Percentiles rank a stretch among this genome's conserved stretches.
Evolutionary conservation across 2,329 filamentous ascomycete genomes (phyloP).

Genomic region (Aspergillus texensis): DNA sequence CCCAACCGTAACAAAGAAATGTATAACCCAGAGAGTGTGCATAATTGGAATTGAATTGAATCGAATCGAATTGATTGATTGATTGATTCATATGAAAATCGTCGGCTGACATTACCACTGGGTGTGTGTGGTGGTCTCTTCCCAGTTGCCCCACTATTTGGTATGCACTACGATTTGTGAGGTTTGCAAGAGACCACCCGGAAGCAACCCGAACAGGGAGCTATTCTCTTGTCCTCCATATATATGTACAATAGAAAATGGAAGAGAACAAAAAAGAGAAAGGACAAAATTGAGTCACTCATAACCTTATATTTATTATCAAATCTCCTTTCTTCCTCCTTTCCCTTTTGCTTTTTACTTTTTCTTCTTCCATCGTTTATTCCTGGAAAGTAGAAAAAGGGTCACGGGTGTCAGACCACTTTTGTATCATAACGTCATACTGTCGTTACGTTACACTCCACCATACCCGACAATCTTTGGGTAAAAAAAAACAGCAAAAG

Average conservation of each 20-base stretch:
- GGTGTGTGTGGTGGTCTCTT: neutral
- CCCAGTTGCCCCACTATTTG: neutral
- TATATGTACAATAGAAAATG: neutral
- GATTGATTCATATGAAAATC: neutral
- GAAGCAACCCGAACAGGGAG: slow-evolving; percentile 2
- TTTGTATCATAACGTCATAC: slow-evolving; percentile 22
- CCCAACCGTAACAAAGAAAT: neutral
- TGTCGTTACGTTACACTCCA: slow-evolving; percentile 19
- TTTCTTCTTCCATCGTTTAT: slow-evolving; percentile 5
- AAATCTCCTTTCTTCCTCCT: neutral
- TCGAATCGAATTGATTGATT: neutral
- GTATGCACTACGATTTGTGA: neutral
- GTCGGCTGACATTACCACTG: neutral
- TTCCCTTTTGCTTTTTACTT: slow-evolving; percentile 2
- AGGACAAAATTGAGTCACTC: neutral
- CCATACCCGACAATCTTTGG: neutral
- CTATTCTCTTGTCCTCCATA: neutral
- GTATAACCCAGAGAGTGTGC: neutral
- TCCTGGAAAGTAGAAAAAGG: neutral
- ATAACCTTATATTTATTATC: neutral
- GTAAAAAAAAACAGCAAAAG: too few species aligned
- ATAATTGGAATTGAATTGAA: neutral
- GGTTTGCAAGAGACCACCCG: neutral
- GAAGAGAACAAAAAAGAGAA: neutral
- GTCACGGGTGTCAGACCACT: slow-evolving; percentile 12